phyloP scores from a whole-genome alignment of 202 grass and related monocot genomes.

The Zizania palustris region DNA sequence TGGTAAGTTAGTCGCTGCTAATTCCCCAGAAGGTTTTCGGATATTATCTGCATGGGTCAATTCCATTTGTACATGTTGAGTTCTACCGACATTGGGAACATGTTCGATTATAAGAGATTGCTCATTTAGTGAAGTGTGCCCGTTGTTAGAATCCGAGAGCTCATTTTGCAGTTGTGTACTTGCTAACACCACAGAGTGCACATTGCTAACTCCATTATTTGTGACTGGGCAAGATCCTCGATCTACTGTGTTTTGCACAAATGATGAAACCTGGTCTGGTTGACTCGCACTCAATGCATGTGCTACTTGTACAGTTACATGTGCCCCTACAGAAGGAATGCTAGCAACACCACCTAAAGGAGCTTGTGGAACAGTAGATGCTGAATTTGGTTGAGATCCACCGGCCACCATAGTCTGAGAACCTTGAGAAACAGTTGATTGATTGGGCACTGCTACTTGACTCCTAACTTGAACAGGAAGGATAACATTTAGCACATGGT shows the following conservation, averaged over 20 bases:
- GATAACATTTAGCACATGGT: slow-evolving; percentile 65
- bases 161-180: slow-evolving; percentile 31
- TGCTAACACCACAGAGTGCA: slow-evolving; percentile 16
- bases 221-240: slow-evolving; percentile 44
- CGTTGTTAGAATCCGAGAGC: slow-evolving; percentile 19
- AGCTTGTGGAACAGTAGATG: slow-evolving; percentile 49
- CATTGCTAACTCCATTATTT: slow-evolving; percentile 33
- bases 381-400: slow-evolving; percentile 52
- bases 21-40: background rate
- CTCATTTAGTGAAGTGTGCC: background rate
- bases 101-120: slow-evolving; percentile 25
- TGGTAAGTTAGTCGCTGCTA: slow-evolving; percentile 30
- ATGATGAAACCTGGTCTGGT: slow-evolving; percentile 43
- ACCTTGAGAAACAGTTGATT: slow-evolving; percentile 48
- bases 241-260: slow-evolving; percentile 39
- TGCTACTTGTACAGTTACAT: slow-evolving; percentile 52
- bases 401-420: slow-evolving; percentile 31
- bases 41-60: slow-evolving; percentile 17
- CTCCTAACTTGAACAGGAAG: slow-evolving; percentile 75
- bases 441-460: slow-evolving; percentile 47
- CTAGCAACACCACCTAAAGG: slow-evolving; percentile 56
- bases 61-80: slow-evolving; percentile 10
- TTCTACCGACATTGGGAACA: slow-evolving; percentile 24
- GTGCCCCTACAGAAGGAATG: slow-evolving; percentile 60
- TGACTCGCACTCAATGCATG: slow-evolving; percentile 48